These are phyloP conservation scores for Porphyrellus sp. DNA, from an alignment of 1,284 basidiomycete species.

Conservation along the genomic window DNA sequence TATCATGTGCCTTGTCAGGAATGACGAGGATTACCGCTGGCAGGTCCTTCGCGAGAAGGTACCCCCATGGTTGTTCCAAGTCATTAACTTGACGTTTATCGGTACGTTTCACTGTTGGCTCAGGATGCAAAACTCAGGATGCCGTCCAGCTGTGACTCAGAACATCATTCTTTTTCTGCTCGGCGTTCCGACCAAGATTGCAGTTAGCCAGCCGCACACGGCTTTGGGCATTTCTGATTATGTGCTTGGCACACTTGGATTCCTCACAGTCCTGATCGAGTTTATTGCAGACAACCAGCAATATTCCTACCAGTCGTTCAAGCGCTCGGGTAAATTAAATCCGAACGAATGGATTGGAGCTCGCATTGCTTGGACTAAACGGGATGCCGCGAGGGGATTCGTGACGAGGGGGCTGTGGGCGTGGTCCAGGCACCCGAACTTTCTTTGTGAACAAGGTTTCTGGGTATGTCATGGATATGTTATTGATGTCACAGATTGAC, in stretches of 20 bases:
- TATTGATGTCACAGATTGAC: not conserved
- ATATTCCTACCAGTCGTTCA: constrained; percentile 79
- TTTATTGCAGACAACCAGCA: constrained; percentile 91
- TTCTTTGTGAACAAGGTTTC: constrained; percentile 84
- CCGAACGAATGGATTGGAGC: constrained; percentile 63
- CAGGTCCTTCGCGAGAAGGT: constrained; percentile 68
- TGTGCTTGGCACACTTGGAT: constrained; percentile 55
- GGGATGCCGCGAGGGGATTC: constrained; percentile 80
- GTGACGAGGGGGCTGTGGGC: constrained; percentile 82
- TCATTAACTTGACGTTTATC: constrained; percentile 82
- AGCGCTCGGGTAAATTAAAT: constrained; percentile 52
- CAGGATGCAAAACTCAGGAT: not conserved
- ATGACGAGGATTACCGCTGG: constrained; percentile 93
- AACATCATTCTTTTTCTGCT: constrained; percentile 80
- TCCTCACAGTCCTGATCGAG: constrained; percentile 64
- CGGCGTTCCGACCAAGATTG: constrained; percentile 56
- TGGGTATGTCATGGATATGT: constrained; percentile 55
- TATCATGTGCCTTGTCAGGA: constrained; percentile 29
- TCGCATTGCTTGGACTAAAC: constrained; percentile 58
- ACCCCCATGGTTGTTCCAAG: constrained; percentile 68
- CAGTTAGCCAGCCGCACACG: constrained; percentile 55
- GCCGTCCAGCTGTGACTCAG: constrained; percentile 59
- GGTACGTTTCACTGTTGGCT: constrained; percentile 36
- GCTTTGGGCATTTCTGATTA: constrained; percentile 63
- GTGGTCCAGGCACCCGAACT: constrained; percentile 89